A percentile compares a stretch with the other conserved stretches of the same genome.
Conservation (phyloP, 140 eudicot species). For the Ambrosia hybrid region DNA sequence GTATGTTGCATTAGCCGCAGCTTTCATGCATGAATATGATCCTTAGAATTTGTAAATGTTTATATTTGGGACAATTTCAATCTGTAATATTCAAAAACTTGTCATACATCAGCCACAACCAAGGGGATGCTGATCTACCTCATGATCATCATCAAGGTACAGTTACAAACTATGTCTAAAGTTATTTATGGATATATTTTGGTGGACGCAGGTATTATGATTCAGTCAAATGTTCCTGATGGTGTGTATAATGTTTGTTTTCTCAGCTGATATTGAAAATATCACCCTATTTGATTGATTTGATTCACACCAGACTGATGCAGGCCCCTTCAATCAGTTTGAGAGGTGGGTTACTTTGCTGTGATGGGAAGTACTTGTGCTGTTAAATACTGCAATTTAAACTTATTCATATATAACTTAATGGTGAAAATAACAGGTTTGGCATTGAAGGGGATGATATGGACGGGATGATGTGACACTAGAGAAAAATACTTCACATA, state of each 20-base stretch:
- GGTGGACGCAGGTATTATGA: background rate
- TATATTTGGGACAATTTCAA: too few relatives aligned
- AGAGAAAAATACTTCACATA: conserved; percentile 37
- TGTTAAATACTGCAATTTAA: background rate
- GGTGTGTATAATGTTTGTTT: background rate
- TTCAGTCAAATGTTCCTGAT: conserved; percentile 19
- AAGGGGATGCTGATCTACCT: conserved; percentile 44
- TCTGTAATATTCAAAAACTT: too few relatives aligned
- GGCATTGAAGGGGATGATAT: conserved; percentile 82
- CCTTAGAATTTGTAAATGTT: too few relatives aligned
- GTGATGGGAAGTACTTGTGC: conserved; percentile 6
- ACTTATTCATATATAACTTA: conserved; percentile 7
- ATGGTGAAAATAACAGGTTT: conserved; percentile 51
- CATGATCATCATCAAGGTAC: conserved; percentile 78
- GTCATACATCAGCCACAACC: conserved; percentile 33
- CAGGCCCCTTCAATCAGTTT: conserved; percentile 51
- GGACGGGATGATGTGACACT: conserved; percentile 55
- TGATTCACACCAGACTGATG: conserved; percentile 58
- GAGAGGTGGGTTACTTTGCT: conserved; percentile 56
- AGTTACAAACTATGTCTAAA: background rate
- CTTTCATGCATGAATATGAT: too few relatives aligned
- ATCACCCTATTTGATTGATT: conserved; percentile 66
- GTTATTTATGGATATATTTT: background rate
- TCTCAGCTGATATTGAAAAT: conserved; percentile 71
- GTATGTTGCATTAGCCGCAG: conserved; percentile 47